phyloP scores from a whole-genome alignment of 495 filamentous ascomycete genomes.

The Parmelia sp. region DNA sequence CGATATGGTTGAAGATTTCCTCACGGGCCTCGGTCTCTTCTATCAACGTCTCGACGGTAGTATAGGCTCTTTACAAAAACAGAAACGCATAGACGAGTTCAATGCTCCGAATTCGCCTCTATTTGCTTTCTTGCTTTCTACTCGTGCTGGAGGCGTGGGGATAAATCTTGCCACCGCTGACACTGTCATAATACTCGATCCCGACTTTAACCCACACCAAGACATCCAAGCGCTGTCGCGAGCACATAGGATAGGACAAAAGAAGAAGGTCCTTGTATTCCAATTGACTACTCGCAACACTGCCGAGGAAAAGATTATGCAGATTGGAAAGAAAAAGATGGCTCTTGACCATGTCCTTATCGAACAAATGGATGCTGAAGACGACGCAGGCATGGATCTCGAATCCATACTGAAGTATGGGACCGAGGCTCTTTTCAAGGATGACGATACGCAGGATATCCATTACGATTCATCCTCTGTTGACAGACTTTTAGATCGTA shows the following conservation, averaged over 20 bases:
- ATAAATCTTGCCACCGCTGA: constrained; percentile 98
- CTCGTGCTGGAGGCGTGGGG: constrained; percentile 88
- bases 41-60: constrained; percentile 83
- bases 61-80: constrained; percentile 74
- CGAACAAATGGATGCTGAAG: constrained; percentile 75
- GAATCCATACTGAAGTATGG: constrained; percentile 88
- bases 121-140: constrained; percentile 89
- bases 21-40: constrained; percentile 59
- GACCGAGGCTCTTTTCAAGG: constrained; percentile 76
- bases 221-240: constrained; percentile 93
- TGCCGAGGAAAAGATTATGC: constrained; percentile 92
- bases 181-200: constrained; percentile 96
- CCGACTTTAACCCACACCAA: constrained; percentile 97
- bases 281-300: constrained; percentile 84
- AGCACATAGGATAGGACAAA: constrained; percentile 92
- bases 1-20: constrained; percentile 86
- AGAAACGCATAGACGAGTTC: constrained; percentile 87
- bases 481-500: constrained; percentile 82
- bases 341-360: constrained; percentile 89
- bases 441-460: constrained; percentile 59
- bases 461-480: constrained; percentile 73
- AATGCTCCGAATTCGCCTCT: constrained; percentile 76
- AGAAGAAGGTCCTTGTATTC: constrained; percentile 91
- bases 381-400: constrained; percentile 66
- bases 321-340: constrained; percentile 94